These are phyloP conservation scores for Cyclotella cryptica DNA, from an alignment of 108 stramenopile genomes.

Conservation along the genomic window DNA sequence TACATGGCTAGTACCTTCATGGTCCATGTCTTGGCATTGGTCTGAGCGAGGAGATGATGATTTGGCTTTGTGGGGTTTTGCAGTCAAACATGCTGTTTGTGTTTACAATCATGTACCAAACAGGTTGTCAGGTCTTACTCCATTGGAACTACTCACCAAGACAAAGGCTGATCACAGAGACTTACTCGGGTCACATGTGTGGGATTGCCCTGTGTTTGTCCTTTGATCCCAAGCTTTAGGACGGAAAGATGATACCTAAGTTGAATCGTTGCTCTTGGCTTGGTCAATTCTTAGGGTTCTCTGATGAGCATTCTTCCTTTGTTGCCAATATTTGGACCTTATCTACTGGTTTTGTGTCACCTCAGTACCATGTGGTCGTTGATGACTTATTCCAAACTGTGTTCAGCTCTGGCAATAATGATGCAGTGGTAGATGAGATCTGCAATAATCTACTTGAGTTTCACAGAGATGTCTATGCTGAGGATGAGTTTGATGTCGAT, in stretches of 20 bases:
- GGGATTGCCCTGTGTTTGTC: constrained; percentile 53
- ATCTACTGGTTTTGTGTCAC: constrained; percentile 44
- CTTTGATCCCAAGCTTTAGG: constrained; percentile 43
- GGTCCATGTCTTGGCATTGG: constrained; percentile 53
- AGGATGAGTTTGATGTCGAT: background rate
- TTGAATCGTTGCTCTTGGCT: constrained; percentile 43
- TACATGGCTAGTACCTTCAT: constrained; percentile 45
- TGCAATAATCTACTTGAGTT: background rate
- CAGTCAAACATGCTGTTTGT: constrained; percentile 50
- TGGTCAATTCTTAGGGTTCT: constrained; percentile 44
- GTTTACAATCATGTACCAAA: constrained; percentile 48
- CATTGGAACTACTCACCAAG: constrained; percentile 19
- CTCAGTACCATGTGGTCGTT: constrained; percentile 61
- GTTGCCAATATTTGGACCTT: constrained; percentile 42
- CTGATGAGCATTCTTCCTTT: constrained; percentile 28
- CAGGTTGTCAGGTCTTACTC: constrained; percentile 1
- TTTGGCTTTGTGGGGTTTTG: constrained; percentile 53
- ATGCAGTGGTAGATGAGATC: background rate
- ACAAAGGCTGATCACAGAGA: constrained; percentile 8
- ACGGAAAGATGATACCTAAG: constrained; percentile 50
- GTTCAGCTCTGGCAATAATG: background rate
- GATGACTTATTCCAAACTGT: constrained; percentile 59
- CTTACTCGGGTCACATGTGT: constrained; percentile 31
- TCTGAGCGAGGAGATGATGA: constrained; percentile 10
- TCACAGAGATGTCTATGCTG: background rate